Base-by-base conservation (phyloP, 768 basidiomycete species). In the Cystoderma amianthinum region DNA sequence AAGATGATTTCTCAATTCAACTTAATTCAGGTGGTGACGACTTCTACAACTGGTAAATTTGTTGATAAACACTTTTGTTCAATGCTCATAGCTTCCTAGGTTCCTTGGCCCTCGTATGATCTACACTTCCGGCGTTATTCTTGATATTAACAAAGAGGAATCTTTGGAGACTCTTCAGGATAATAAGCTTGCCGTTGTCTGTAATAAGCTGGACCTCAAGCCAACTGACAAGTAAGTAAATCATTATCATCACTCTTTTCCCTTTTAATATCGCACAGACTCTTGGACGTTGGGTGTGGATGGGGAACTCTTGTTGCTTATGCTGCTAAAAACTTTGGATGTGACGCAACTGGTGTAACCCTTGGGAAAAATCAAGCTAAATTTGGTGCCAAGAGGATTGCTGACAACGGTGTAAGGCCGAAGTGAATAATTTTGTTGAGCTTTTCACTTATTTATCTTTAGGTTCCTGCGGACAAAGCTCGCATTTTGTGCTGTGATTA, bases 281-380 rank as follows among this genome's bases (percentile, higher is more conserved):
- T 90, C 2, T 78, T 92, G 13, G 89, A 92, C 48, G 81, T 91
- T 43, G 89, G 89, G 9, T 92, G 89, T 52, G 96, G 96, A 33
- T 99, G 96, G 96, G 96, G 95, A 19, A 96, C 96, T 0, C 80
- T 99, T 42, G 78, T 80, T 30, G 84, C 95, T 1, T 95, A 92
- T 53, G 96, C 96, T 33, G 86, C 90, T 22, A 98, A 97, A 69
- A 99, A 99, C 70, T 98, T 84, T 58, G 86, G 71, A n/a, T 94
- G 89, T 48, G 93, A 97, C 56, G 91, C 84, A 37, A 98, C 95
- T 19, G 96, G 96, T 55, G 83, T 98, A 45, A 99, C 96, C 1
- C 81, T 99, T 21, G 85, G 75, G 22, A 77, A 80, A 60, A 90
- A 97, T 54, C 95, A 98, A 63, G 80, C 93, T 45, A 78, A 80